Percentiles rank a stretch among this genome's conserved stretches.
These are phyloP conservation scores for Pythium apleroticum DNA, from an alignment of 352 stramenopile species.

Conservation along the genomic window DNA sequence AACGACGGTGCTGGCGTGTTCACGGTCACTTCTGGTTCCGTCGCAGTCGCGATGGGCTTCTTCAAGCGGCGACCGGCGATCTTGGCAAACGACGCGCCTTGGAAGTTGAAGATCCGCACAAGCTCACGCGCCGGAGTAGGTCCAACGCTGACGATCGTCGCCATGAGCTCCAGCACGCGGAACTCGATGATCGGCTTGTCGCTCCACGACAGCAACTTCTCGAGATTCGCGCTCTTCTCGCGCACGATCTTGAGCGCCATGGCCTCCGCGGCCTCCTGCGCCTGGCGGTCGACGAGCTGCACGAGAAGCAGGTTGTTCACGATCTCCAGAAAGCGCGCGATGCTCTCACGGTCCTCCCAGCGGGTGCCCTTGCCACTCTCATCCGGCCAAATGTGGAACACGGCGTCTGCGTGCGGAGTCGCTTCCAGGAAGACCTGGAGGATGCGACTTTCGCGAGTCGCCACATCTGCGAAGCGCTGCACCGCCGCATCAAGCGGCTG, in stretches of 20 bases:
- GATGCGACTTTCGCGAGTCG: conserved; percentile 15
- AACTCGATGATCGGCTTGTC: conserved; percentile 84
- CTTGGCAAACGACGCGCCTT: conserved; percentile 60
- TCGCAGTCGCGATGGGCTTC: conserved; percentile 29
- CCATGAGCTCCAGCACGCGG: conserved; percentile 64
- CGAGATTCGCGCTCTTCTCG: conserved; percentile 59
- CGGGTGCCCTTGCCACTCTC: conserved; percentile 43
- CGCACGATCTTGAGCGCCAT: conserved; percentile 68
- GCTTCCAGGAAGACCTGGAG: conserved; percentile 46
- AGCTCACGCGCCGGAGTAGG: conserved; percentile 54
- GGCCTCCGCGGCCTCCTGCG: conserved; percentile 42
- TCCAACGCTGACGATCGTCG: conserved; percentile 41
- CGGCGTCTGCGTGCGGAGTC: conserved; percentile 51
- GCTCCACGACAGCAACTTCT: conserved; percentile 82
- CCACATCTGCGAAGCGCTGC: conserved; percentile 31
- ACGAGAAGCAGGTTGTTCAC: conserved; percentile 44
- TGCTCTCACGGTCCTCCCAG: conserved; percentile 68
- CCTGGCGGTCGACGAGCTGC: conserved; percentile 22
- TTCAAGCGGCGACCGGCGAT: conserved; percentile 62
- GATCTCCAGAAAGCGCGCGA: conserved; percentile 65
- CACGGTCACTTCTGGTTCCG: conserved; percentile 1
- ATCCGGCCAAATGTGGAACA: conserved; percentile 71
- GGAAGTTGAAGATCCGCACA: conserved; percentile 81
- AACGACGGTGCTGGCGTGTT: conserved; percentile 33
- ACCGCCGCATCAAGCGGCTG: conserved; percentile 63